Evolutionary conservation across 257 asterid genomes (phyloP).

Genomic region (Gynochthodes officinalis): DNA sequence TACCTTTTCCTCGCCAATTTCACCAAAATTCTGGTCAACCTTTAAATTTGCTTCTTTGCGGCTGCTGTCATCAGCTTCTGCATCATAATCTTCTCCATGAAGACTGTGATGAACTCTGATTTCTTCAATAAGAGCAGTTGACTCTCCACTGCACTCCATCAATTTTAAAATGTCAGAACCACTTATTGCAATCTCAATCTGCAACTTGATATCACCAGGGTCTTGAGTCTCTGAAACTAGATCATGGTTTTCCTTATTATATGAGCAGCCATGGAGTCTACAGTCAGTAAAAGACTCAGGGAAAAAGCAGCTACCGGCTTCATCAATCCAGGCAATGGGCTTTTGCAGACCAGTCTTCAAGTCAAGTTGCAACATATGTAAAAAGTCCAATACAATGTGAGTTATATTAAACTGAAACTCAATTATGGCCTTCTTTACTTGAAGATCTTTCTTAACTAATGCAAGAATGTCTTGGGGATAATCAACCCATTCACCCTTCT

Average conservation of each 20-base stretch:
- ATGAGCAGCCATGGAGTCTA: slow-evolving; percentile 21
- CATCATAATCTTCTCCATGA: slow-evolving; percentile 34
- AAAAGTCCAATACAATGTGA: slow-evolving; percentile 53
- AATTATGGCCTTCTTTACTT: slow-evolving; percentile 44
- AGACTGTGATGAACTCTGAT: slow-evolving; percentile 31
- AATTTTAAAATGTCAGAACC: slow-evolving; percentile 44
- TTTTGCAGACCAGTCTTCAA: slow-evolving; percentile 53
- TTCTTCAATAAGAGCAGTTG: slow-evolving; percentile 45
- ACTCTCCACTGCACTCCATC: slow-evolving; percentile 68
- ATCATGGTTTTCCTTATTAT: slow-evolving; percentile 22
- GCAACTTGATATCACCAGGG: slow-evolving; percentile 51
- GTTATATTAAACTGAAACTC: slow-evolving; percentile 57
- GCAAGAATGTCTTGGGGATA: slow-evolving; percentile 55
- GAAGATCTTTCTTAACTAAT: slow-evolving; percentile 48
- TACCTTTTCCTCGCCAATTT: slow-evolving; percentile 21
- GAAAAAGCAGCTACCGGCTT: slow-evolving; percentile 66
- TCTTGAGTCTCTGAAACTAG: slow-evolving; percentile 33
- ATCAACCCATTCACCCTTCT: slow-evolving; percentile 71
- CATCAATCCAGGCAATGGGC: slow-evolving; percentile 92
- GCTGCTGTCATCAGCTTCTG: slow-evolving; percentile 36
- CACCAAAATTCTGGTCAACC: slow-evolving; percentile 31
- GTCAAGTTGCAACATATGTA: slow-evolving; percentile 68
- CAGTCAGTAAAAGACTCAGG: slow-evolving; percentile 54
- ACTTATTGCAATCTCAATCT: slow-evolving; percentile 66
- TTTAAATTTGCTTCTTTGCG: slow-evolving; percentile 29